Conservation (phyloP, 2,329 filamentous ascomycete genomes). For the Trichoderma sp. region DNA sequence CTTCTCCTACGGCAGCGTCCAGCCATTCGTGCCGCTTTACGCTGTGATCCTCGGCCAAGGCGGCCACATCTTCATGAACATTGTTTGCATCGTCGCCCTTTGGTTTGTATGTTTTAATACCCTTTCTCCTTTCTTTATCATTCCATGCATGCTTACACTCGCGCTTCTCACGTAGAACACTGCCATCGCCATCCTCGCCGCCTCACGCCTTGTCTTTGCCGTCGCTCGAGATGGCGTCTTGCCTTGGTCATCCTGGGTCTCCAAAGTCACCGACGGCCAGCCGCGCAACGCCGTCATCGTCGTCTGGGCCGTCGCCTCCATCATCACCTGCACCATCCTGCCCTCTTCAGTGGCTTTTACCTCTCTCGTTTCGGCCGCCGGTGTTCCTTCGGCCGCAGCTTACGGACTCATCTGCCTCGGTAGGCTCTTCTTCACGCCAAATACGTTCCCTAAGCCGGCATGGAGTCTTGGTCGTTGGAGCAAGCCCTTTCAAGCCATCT, state of each 20-base stretch:
- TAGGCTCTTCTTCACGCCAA: slow-evolving; percentile 45
- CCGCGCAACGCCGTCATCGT: slow-evolving; percentile 59
- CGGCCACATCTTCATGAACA: slow-evolving; percentile 59
- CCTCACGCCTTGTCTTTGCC: slow-evolving; percentile 60
- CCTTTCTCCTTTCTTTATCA: background rate
- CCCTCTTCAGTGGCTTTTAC: slow-evolving; percentile 53
- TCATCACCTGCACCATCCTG: slow-evolving; percentile 58
- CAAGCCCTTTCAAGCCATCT: slow-evolving; percentile 46
- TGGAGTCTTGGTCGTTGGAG: slow-evolving; percentile 45
- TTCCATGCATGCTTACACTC: background rate
- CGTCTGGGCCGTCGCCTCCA: slow-evolving; percentile 51
- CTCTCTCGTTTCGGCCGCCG: slow-evolving; percentile 51
- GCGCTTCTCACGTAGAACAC: slow-evolving; percentile 44
- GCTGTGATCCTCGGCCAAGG: slow-evolving; percentile 53
- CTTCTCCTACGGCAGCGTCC: slow-evolving; percentile 52
- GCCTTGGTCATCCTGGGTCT: slow-evolving; percentile 57
- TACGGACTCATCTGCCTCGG: slow-evolving; percentile 51
- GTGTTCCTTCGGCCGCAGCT: slow-evolving; percentile 50
- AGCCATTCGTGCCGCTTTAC: slow-evolving; percentile 58
- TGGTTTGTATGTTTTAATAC: slow-evolving; percentile 44
- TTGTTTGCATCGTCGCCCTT: slow-evolving; percentile 50
- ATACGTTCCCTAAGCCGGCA: slow-evolving; percentile 44
- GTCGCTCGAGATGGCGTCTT: slow-evolving; percentile 60
- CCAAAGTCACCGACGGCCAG: slow-evolving; percentile 52
- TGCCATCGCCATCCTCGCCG: slow-evolving; percentile 56